Conservation (phyloP, 192 early-diverging fungal genomes). For the Martensiomyces pterosporus region DNA sequence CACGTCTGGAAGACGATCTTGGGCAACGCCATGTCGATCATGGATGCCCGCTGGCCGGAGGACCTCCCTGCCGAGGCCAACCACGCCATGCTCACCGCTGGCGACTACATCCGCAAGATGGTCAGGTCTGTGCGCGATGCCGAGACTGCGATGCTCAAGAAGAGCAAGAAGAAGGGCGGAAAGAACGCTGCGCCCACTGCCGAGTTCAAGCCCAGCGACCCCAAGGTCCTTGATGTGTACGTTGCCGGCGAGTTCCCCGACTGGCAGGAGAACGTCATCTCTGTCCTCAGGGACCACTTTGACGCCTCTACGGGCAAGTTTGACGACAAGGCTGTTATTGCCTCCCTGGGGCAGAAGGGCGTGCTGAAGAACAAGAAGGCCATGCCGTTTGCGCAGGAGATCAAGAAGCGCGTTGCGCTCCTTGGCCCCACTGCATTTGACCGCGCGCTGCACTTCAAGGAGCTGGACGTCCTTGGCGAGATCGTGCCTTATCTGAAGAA, state of each 20-base stretch:
- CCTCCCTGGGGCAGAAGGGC: conserved; percentile 59
- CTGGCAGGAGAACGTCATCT: conserved; percentile 82
- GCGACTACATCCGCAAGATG: conserved; percentile 75
- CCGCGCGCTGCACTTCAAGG: conserved; percentile 78
- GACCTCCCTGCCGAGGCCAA: conserved; percentile 60
- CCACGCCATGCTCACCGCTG: conserved; percentile 64
- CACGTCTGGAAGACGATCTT: conserved; percentile 81
- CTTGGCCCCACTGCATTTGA: conserved; percentile 71
- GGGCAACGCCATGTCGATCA: conserved; percentile 66
- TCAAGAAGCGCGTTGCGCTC: conserved; percentile 76
- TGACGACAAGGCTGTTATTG: conserved; percentile 71
- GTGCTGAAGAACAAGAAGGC: conserved; percentile 91
- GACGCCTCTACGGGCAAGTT: conserved; percentile 56
- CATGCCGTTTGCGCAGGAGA: conserved; percentile 93
- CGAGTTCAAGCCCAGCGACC: conserved; percentile 55
- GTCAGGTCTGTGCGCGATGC: conserved; percentile 74
- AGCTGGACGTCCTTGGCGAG: conserved; percentile 62
- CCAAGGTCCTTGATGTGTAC: conserved; percentile 74
- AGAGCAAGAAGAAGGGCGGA: conserved; percentile 76
- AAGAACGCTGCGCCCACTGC: conserved; percentile 50
- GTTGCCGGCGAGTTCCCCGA: conserved; percentile 81
- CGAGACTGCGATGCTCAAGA: conserved; percentile 54
- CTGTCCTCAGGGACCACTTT: conserved; percentile 57
- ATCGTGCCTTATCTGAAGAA: conserved; percentile 55
- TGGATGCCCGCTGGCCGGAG: conserved; percentile 65